Base-by-base conservation (phyloP, 495 filamentous ascomycete genomes). In the Parachaetomium inaequale region DNA sequence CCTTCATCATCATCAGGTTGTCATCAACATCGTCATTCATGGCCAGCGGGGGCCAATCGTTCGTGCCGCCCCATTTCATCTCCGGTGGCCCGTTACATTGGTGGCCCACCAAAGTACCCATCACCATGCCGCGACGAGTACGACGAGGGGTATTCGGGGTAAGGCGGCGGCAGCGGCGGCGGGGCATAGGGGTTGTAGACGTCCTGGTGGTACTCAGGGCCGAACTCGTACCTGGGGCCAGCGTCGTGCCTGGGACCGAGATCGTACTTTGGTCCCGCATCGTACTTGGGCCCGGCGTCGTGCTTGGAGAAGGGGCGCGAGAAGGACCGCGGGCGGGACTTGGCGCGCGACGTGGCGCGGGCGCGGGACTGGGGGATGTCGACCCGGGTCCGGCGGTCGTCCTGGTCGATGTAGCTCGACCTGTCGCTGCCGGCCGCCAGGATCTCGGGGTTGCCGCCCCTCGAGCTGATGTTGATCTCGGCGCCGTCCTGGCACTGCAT, bases 401-500 rank as follows among this genome's bases (percentile, higher is more conserved):
- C 77, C 10, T 68, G 66, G 58, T 77, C 78, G 40, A 72, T 63
- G 61, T 75, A 79, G 64, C 72, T 75, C 19, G 71, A 70, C 49
- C 74, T 71, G 31, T 79, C 78, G 57, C 76, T 77, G 53, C 66
- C 74, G 49, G 68, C 63, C 1, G 53, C n/a, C n/a, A 72, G 72
- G 43, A 65, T 62, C 63, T 42, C 31, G 62, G 71, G 10, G 47
- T 55, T 52, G 55, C 55, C 63, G 31, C 63, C 61, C 28, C 54
- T 26, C 25, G 73, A 72, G 57, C 68, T 73, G 68, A 83, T 79
- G 64, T 79, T 81, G 67, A 84, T 80, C 61, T 82, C 78, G 36
- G 79, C 77, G 17, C 78, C 81, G 19, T 82, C 81, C 34, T 64
- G 69, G 67, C 79, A 82, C 61, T 82, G 74, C 63, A 84, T 81